Evolutionary conservation across 306 rosid genomes (phyloP).

Genomic region (Rosa persica): DNA sequence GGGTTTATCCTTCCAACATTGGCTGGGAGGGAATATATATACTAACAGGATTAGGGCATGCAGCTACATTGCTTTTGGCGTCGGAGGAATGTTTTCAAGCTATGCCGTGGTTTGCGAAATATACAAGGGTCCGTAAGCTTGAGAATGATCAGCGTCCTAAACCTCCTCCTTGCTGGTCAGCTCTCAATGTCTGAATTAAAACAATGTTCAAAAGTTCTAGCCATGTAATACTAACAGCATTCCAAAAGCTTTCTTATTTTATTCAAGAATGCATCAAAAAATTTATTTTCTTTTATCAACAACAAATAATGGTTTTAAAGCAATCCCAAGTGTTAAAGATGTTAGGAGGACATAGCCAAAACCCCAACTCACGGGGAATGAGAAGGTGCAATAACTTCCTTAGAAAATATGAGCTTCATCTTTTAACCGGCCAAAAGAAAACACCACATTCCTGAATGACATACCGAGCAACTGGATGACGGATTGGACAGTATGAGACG

Average conservation of each 20-base stretch:
- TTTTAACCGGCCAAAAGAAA: too few species aligned
- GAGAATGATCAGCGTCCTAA: neutral
- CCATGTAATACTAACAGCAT: neutral
- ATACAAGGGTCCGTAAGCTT: neutral
- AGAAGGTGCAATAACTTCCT: too few species aligned
- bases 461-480: neutral
- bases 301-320: too few species aligned
- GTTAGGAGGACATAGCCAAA: too few species aligned
- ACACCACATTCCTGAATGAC: neutral
- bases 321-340: too few species aligned
- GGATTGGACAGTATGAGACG: too few species aligned
- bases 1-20: neutral
- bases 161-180: neutral
- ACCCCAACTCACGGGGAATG: too few species aligned
- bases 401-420: too few species aligned
- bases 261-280: too few species aligned
- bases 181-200: neutral
- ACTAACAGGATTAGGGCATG: neutral
- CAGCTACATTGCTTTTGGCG: neutral
- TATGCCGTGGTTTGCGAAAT: neutral
- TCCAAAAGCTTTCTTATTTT: too few species aligned
- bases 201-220: neutral
- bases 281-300: too few species aligned
- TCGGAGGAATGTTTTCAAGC: neutral
- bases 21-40: neutral